Evolutionary conservation across 2,329 filamentous ascomycete genomes (phyloP), one percentile per base, ranked within the genome.

Genomic region (Apiospora aurea): DNA sequence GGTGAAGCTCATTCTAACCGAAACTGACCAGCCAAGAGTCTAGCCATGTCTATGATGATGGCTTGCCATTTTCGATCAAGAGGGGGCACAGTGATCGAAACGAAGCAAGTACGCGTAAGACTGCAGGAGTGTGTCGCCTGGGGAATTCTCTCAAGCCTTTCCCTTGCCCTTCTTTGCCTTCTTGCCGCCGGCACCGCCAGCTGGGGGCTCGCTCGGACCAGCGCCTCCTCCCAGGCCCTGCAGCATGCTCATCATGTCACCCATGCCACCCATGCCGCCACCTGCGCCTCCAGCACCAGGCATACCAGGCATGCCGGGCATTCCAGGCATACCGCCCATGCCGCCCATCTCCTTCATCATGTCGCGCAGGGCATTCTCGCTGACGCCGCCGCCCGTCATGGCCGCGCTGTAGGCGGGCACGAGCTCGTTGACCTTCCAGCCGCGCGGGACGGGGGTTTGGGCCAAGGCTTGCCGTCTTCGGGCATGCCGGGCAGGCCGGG

Each of bases 271-370:
- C 73, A 79, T 76, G 76, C 77, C 79, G 47, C 73, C 79, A 21
- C 77, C 77, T 16, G 53, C 8, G 21, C 34, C 57, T 64, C 57
- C 57, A 21, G 29, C 53, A 16, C 61, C 70, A 5, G 70, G 79
- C 77, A 79, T 79, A 44, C 80, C 79, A 1, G 75, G 74, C 75
- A 78, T 78, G 2, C 77, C 76, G 1, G 75, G 74, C 76, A 78
- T 76, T 4, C 75, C 72, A 67, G 73, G 57, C 72, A 76, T 73
- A 16, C 77, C 80, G 2, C 73, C 80, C 10, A 82, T 83, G 53
- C 87, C 85, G 0, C 83, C 86, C 94, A 98, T 97, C 85, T 97
- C 94, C 79, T 91, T 92, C 95, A 98, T 97, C 87, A 98, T 97
- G 77, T 98, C 95, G 85, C 96, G 94, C 79, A 98, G 91, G 74